A percentile compares a stretch with the other conserved stretches of the same genome.
Evolutionary conservation across 1,284 basidiomycete genomes (phyloP).

Genomic region (Psilocybe mexicana): DNA sequence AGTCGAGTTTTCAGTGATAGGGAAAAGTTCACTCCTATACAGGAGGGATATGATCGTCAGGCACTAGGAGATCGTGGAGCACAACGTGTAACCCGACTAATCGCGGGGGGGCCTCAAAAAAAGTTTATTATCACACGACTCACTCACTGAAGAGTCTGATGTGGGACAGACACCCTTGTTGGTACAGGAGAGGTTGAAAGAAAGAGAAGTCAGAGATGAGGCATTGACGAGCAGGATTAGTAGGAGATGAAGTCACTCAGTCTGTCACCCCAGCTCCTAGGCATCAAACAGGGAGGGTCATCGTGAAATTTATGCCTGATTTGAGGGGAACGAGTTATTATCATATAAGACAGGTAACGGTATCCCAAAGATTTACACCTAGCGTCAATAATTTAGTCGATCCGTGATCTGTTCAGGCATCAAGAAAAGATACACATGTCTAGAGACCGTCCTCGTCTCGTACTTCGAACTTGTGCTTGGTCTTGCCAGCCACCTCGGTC

Average conservation of each 20-base stretch:
- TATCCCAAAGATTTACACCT: constrained; percentile 23
- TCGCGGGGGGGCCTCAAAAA: not conserved
- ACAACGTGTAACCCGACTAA: not conserved
- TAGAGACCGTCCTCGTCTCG: constrained; percentile 45
- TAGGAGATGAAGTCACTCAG: constrained; percentile 20
- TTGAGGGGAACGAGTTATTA: constrained; percentile 18
- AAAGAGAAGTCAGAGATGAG: constrained; percentile 25
- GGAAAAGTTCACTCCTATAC: not conserved
- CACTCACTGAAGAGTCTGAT: not conserved
- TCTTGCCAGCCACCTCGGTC: constrained; percentile 74
- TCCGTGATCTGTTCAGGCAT: constrained; percentile 12
- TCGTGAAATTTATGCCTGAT: constrained; percentile 15
- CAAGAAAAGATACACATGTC: constrained; percentile 23
- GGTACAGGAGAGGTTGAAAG: constrained; percentile 13
- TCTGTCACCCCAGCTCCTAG: constrained; percentile 11
- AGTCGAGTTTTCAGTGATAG: not conserved
- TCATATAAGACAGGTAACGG: constrained; percentile 17
- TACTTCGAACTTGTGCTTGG: constrained; percentile 80
- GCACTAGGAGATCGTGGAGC: not conserved
- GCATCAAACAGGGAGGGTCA: constrained; percentile 6
- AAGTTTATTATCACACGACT: not conserved
- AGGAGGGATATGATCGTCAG: not conserved
- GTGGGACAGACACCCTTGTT: constrained; percentile 1
- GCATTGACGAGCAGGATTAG: constrained; percentile 17
- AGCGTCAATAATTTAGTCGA: constrained; percentile 3